These are phyloP conservation scores for Trichoderma sp. DNA, from an alignment of 2,329 filamentous ascomycete species.

Conservation along the genomic window DNA sequence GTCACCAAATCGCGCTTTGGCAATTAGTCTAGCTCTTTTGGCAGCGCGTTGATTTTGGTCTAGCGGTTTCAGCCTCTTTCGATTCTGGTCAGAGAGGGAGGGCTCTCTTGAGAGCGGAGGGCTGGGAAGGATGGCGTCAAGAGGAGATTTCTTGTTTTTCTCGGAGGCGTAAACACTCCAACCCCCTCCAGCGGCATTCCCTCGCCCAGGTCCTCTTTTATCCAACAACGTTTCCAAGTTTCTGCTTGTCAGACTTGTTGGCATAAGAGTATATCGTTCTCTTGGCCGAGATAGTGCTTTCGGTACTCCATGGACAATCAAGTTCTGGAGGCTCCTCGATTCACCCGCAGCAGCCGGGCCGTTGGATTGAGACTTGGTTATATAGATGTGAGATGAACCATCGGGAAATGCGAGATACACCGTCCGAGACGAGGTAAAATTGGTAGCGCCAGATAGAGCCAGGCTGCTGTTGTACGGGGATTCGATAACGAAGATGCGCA, in stretches of 20 bases:
- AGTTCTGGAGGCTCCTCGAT: conserved; percentile 63
- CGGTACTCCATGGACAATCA: conserved; percentile 77
- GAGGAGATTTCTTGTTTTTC: conserved; percentile 53
- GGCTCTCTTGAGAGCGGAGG: conserved; percentile 46
- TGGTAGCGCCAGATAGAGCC: conserved; percentile 46
- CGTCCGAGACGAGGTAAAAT: conserved; percentile 66
- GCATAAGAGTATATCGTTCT: conserved; percentile 68
- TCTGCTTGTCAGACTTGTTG: conserved; percentile 68
- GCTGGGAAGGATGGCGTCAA: conserved; percentile 54
- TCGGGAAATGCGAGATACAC: conserved; percentile 84
- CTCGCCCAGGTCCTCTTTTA: conserved; percentile 67
- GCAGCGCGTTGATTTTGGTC: conserved; percentile 38
- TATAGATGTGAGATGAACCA: conserved; percentile 73
- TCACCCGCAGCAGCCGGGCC: conserved; percentile 51
- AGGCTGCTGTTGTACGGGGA: conserved; percentile 73
- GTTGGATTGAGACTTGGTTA: conserved; percentile 54
- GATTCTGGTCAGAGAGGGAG: conserved; percentile 33
- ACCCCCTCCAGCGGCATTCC: conserved; percentile 72
- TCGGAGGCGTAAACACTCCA: conserved; percentile 79
- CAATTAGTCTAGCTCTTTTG: conserved; percentile 63
- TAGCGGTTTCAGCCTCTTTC: conserved; percentile 35
- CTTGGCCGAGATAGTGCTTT: conserved; percentile 77
- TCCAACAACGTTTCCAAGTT: conserved; percentile 71
- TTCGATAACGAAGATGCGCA: conserved; percentile 79
- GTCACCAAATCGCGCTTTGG: conserved; percentile 70